Evolutionary conservation across 257 asterid species (phyloP), one percentile per base, ranked within the genome.

Genomic region (Henckelia pumila): DNA sequence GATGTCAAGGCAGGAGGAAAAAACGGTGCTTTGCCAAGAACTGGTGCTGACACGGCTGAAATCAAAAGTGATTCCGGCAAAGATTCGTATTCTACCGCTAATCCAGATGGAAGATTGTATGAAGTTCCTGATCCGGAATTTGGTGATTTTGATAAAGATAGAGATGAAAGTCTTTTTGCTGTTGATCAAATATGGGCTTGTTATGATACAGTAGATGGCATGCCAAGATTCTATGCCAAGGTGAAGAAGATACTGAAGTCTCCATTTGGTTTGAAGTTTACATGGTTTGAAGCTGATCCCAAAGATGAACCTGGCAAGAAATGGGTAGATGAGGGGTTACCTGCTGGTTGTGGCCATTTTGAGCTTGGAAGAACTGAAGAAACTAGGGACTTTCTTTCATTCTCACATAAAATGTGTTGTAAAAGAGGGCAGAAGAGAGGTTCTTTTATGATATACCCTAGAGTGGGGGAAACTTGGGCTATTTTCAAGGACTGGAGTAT

Each of bases 201-300:
- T 50, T 88, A 79, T 66, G 95, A 85, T 67, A 25, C 78, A 61
- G 17, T 28, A 29, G 95, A 85, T 65, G 65, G 79, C 67, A 83
- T 88, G 95, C 95, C 92, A 33, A 83, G 95, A 68, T 85, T 65
- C 61, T 88, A 88, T 40, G 90, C 86, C 1, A 76, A 35, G 68
- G 82, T 85, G 68, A 76, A 50, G 67, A 76, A 78, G 70, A 86
- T 80, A 16, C 13, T 25, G 23, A 3, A 66, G 56, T 66, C 76
- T 68, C 85, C 84, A 56, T 85, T 88, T 53, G 78, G 79, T 69
- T 61, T 85, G 81, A 56, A 57, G 58, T 64, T 88, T 73, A 74
- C 75, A 28, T 80, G 90, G 87, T 71, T 88, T 33, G 88, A 83
- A 71, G 82, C 85, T 67, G 76, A 62, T 57, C 88, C 95, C 26